phyloP scores from a whole-genome alignment of 1,139 yeast species.

The Hyphopichia burtonii region DNA sequence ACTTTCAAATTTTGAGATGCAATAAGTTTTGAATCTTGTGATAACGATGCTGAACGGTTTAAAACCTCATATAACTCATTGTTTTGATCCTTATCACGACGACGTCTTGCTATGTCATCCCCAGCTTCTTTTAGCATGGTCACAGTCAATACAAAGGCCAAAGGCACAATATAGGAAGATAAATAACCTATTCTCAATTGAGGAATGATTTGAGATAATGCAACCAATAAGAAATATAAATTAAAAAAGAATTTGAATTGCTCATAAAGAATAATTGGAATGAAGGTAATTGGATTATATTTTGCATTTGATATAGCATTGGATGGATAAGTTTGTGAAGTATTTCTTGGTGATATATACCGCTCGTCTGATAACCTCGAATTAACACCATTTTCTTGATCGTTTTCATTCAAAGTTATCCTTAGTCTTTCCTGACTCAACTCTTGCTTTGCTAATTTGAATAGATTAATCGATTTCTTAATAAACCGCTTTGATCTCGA shows the following conservation, averaged over 20 bases:
- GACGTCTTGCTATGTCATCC: conserved; percentile 87
- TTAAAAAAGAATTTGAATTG: conserved; percentile 97
- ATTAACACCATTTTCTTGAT: conserved; percentile 3
- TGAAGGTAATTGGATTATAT: conserved; percentile 82
- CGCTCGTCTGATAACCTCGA: conserved; percentile 21
- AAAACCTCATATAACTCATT: conserved; percentile 77
- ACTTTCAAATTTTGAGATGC: conserved; percentile 71
- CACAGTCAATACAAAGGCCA: conserved; percentile 86
- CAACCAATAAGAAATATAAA: conserved; percentile 86
- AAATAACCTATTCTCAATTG: conserved; percentile 89
- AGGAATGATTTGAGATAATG: conserved; percentile 91
- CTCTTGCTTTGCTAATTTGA: conserved; percentile 26
- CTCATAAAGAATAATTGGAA: conserved; percentile 87
- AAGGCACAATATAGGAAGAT: conserved; percentile 89
- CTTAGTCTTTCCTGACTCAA: conserved; percentile 25
- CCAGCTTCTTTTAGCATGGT: conserved; percentile 96
- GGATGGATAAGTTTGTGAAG: conserved; percentile 49
- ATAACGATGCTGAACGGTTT: conserved; percentile 28
- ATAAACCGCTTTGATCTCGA: conserved; percentile 14
- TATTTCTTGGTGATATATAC: conserved; percentile 38
- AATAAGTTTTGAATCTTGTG: conserved; percentile 36
- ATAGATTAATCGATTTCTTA: conserved; percentile 17
- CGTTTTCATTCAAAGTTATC: conserved; percentile 4
- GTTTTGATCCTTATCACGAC: conserved; percentile 88
- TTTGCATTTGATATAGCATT: conserved; percentile 94